These are phyloP conservation scores for Cucumis variabilis DNA, from an alignment of 331 rosid species.

Conservation along the genomic window DNA sequence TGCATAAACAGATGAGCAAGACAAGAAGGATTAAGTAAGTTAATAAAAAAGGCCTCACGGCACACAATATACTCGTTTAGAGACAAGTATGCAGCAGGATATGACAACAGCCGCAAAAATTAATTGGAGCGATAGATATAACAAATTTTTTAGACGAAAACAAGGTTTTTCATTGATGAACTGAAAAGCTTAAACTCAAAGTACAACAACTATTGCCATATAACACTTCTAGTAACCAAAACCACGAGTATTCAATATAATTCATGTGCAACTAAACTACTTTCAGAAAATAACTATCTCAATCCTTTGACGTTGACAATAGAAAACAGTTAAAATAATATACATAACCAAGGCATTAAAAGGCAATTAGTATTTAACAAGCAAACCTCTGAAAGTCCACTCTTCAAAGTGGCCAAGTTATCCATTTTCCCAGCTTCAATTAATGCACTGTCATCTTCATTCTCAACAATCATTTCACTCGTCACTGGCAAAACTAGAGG, in stretches of 20 bases:
- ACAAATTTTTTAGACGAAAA: neutral
- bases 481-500: conserved; percentile 69
- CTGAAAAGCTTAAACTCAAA: too few species aligned
- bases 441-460: conserved; percentile 40
- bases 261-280: neutral
- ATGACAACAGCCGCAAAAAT: neutral
- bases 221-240: neutral
- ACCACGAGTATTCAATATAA: neutral
- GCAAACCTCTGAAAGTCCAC: conserved; percentile 83
- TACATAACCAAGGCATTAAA: neutral
- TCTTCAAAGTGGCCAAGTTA: conserved; percentile 52
- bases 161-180: too few species aligned
- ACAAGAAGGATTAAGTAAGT: neutral
- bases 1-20: neutral
- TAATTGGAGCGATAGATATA: neutral
- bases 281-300: neutral
- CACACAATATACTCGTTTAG: neutral
- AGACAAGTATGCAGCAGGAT: neutral
- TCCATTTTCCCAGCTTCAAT: conserved; percentile 57
- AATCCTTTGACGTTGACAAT: neutral
- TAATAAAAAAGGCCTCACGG: neutral
- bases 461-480: conserved; percentile 73
- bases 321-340: neutral
- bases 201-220: neutral
- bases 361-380: conserved; percentile 30